Conservation (phyloP, 371 early-diverging fungal species). For the Coemansia sp. region DNA sequence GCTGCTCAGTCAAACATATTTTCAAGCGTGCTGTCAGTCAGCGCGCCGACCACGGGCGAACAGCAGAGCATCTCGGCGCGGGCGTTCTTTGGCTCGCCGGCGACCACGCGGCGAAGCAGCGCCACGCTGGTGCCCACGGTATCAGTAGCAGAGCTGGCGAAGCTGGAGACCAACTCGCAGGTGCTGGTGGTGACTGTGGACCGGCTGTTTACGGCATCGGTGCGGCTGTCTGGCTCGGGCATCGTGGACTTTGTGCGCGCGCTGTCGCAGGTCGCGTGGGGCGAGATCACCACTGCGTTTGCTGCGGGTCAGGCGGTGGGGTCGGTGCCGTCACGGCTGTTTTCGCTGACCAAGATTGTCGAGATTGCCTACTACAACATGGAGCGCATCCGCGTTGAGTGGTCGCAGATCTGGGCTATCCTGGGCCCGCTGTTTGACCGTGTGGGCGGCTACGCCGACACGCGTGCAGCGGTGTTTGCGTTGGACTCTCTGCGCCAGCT, state of each 20-base stretch:
- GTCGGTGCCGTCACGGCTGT: conserved; percentile 66
- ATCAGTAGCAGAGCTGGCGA: conserved; percentile 45
- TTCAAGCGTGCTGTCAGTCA: conserved; percentile 34
- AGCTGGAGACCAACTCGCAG: conserved; percentile 57
- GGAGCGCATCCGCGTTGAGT: conserved; percentile 95
- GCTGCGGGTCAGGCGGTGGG: not conserved
- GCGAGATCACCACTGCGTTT: conserved; percentile 72
- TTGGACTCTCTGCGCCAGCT: conserved; percentile 91
- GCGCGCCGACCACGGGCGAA: conserved; percentile 28
- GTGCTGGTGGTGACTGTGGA: conserved; percentile 77
- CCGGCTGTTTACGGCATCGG: conserved; percentile 72
- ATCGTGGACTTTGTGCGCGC: conserved; percentile 90
- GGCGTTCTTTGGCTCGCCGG: conserved; percentile 21
- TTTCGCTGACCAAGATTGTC: conserved; percentile 87
- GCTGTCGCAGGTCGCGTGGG: conserved; percentile 84
- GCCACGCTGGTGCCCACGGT: conserved; percentile 8
- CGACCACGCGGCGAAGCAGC: not conserved
- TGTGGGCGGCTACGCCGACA: conserved; percentile 86
- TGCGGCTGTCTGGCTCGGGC: conserved; percentile 52
- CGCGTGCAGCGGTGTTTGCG: conserved; percentile 86
- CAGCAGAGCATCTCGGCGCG: conserved; percentile 43
- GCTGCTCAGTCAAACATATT: conserved; percentile 8
- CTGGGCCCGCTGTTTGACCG: conserved; percentile 89
- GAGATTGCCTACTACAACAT: conserved; percentile 97
- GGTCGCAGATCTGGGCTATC: conserved; percentile 94